phyloP scores from a whole-genome alignment of 179 eudicot genomes.

The Spinacia oleracea region DNA sequence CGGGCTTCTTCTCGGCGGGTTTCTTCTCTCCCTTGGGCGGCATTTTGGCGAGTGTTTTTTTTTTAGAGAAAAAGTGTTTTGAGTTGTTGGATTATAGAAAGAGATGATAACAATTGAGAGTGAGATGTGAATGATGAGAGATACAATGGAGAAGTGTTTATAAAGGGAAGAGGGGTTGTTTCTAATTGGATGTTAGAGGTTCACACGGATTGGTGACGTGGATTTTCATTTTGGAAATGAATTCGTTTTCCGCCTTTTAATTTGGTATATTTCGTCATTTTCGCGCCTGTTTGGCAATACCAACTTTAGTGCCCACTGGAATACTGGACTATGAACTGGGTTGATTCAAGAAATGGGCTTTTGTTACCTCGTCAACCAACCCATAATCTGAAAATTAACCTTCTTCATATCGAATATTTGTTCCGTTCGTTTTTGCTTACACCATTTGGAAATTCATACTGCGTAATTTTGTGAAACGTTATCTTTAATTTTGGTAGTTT shows the following conservation, averaged over 20 bases:
- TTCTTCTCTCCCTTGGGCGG: slow-evolving; percentile 58
- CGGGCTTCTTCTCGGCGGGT: slow-evolving; percentile 61
- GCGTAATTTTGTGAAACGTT: too few species aligned
- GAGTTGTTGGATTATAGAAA: background rate
- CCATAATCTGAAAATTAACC: too few species aligned
- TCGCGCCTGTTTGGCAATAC: background rate
- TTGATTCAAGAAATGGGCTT: background rate
- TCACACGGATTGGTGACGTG: slow-evolving; percentile 39
- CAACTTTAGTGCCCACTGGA: background rate
- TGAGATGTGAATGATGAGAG: background rate
- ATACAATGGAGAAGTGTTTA: background rate
- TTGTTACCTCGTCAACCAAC: too few species aligned
- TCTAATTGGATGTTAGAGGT: slow-evolving; percentile 19
- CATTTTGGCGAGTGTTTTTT: slow-evolving; percentile 22
- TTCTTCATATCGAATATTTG: too few species aligned
- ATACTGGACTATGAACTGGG: background rate
- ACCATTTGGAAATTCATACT: too few species aligned
- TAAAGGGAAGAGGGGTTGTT: slow-evolving; percentile 1
- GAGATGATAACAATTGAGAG: background rate
- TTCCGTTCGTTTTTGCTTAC: too few species aligned
- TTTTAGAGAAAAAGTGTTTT: background rate
- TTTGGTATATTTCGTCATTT: slow-evolving; percentile 5
- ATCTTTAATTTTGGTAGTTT: too few species aligned
- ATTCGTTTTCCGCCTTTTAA: background rate
- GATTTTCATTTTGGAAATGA: background rate